Evolutionary conservation across 345 rosid species (phyloP).

Genomic region (Microthlaspi erraticum): DNA sequence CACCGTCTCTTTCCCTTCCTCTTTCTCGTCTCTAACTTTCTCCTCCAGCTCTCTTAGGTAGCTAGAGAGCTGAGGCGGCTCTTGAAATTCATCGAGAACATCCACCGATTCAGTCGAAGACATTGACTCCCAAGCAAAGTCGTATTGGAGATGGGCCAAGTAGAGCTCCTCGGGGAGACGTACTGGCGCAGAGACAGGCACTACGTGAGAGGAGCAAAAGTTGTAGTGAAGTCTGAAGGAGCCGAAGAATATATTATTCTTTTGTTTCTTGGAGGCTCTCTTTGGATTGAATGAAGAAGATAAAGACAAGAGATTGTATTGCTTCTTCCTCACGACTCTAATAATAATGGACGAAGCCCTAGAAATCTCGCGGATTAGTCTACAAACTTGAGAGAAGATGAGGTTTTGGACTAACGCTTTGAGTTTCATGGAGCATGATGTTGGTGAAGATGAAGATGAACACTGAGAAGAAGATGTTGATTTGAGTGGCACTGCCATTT

Average conservation of each 20-base stretch:
- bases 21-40: constrained; percentile 35
- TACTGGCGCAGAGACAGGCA: constrained; percentile 57
- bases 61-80: constrained; percentile 56
- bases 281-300: constrained; percentile 51
- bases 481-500: constrained; percentile 44
- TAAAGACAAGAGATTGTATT: constrained; percentile 45
- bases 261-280: constrained; percentile 52
- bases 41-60: constrained; percentile 78
- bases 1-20: constrained; percentile 27
- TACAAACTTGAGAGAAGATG: constrained; percentile 59
- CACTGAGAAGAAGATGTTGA: constrained; percentile 32
- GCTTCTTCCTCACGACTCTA: constrained; percentile 54
- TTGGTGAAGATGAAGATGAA: constrained; percentile 51
- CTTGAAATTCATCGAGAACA: constrained; percentile 5
- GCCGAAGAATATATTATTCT: constrained; percentile 63
- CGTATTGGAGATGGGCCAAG: constrained; percentile 56
- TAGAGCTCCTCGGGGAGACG: constrained; percentile 50
- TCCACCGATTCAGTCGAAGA: constrained; percentile 39
- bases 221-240: constrained; percentile 90
- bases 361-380: constrained; percentile 57
- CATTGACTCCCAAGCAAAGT: constrained; percentile 57
- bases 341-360: constrained; percentile 60
- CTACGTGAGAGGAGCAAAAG: constrained; percentile 85
- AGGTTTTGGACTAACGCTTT: constrained; percentile 67
- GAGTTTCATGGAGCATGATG: constrained; percentile 57